These are phyloP conservation scores for Glutinoglossum americanum DNA, from an alignment of 495 filamentous ascomycete genomes.

Conservation along the genomic window DNA sequence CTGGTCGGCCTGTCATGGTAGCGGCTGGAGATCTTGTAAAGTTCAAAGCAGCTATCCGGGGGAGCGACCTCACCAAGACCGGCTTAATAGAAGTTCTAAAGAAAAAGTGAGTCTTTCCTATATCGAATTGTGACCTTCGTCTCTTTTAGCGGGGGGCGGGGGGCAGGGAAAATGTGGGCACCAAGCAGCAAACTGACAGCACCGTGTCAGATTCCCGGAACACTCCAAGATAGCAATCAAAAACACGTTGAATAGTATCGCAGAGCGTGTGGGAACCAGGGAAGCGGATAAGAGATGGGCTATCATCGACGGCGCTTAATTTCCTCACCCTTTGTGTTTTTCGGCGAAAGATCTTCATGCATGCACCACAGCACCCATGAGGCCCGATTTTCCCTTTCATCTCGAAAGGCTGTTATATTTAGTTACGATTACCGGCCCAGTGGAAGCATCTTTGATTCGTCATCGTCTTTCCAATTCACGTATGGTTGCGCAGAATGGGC, in stretches of 20 bases:
- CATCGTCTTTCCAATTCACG: not conserved
- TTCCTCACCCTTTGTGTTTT: not conserved
- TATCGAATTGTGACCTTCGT: not conserved
- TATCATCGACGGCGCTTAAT: slow-evolving; percentile 6
- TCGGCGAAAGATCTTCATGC: not conserved
- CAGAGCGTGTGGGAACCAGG: slow-evolving; percentile 40
- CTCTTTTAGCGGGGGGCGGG: not conserved
- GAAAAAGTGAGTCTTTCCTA: slow-evolving; percentile 29
- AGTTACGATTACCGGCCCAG: not conserved
- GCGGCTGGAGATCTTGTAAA: slow-evolving; percentile 28
- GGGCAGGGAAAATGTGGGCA: too few relatives aligned
- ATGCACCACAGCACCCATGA: not conserved
- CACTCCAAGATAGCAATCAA: slow-evolving; percentile 49
- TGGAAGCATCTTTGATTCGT: not conserved
- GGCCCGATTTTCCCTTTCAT: not conserved
- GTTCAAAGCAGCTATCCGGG: slow-evolving; percentile 51
- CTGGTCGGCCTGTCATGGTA: not conserved
- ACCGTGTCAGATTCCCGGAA: slow-evolving; percentile 35
- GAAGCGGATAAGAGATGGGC: slow-evolving; percentile 44
- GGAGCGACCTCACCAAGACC: slow-evolving; percentile 51
- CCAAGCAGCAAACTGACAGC: not conserved
- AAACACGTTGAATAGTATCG: slow-evolving; percentile 46
- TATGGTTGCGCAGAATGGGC: not conserved
- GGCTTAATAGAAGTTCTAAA: slow-evolving; percentile 53
- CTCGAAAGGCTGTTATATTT: not conserved